Conservation (phyloP, 768 basidiomycete species). For the Daedaleopsis nitida region DNA sequence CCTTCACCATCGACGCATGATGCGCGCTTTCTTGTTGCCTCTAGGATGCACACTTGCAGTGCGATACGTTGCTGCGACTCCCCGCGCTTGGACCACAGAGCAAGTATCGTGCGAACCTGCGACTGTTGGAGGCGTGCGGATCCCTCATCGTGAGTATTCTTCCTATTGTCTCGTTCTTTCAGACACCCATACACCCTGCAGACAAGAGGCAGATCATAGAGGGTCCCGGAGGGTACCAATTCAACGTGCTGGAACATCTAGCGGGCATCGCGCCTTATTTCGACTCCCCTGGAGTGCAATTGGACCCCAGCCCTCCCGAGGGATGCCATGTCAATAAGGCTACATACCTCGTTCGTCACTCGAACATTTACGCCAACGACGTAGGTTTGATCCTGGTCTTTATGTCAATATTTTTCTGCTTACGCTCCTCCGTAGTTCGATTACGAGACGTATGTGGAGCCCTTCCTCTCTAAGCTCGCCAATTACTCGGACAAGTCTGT, state of each 20-base stretch:
- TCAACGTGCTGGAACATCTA: constrained; percentile 17
- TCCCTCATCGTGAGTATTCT: constrained; percentile 12
- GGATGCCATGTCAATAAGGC: constrained; percentile 20
- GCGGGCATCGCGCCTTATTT: constrained; percentile 24
- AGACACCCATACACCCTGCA: neutral
- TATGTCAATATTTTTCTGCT: neutral
- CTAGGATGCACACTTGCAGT: neutral
- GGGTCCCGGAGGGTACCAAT: constrained; percentile 12
- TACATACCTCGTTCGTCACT: constrained; percentile 22
- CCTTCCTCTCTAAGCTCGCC: constrained; percentile 18
- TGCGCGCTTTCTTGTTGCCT: neutral
- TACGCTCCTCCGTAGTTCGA: constrained; percentile 7
- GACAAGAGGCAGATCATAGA: constrained; percentile 18
- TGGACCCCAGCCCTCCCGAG: constrained; percentile 15
- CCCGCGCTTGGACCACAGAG: neutral
- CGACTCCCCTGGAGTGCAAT: constrained; percentile 20
- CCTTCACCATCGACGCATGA: neutral
- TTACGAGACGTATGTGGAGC: constrained; percentile 19
- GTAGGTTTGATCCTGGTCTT: neutral
- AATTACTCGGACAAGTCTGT: constrained; percentile 17
- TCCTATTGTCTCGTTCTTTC: neutral
- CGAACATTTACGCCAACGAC: constrained; percentile 25
- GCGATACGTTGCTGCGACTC: neutral
- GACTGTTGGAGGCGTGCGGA: neutral
- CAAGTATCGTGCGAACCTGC: neutral